Evolutionary conservation across 257 asterid species (phyloP).

Genomic region (Catharanthus roseus): DNA sequence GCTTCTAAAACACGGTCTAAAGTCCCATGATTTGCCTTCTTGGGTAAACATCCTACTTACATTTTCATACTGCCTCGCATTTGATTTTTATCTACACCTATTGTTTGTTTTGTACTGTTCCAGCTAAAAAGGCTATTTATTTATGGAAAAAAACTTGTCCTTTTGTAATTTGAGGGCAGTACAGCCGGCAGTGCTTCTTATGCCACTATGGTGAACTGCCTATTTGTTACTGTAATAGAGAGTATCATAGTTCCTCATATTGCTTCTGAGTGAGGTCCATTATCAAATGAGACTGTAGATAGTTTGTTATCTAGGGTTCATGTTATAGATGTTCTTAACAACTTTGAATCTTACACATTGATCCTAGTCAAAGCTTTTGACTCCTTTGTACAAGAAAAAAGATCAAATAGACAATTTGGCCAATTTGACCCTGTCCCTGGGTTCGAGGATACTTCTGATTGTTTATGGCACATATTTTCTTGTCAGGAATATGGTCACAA

Average conservation of each 20-base stretch:
- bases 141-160: neutral
- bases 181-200: neutral
- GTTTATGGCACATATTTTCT: slow-evolving; percentile 18
- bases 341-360: neutral
- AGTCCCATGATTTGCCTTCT: neutral
- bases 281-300: neutral
- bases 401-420: neutral
- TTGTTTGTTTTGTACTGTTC: too few relatives aligned
- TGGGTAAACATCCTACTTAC: neutral
- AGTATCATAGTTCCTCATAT: neutral
- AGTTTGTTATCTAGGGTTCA: neutral
- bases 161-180: neutral
- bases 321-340: neutral
- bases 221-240: neutral
- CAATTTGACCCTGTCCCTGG: too few relatives aligned
- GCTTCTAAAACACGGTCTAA: neutral
- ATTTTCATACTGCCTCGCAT: neutral
- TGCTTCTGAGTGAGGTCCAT: neutral
- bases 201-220: neutral
- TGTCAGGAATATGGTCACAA: slow-evolving; percentile 76
- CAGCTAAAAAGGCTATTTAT: too few relatives aligned
- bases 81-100: neutral
- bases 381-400: neutral
- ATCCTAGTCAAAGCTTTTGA: neutral
- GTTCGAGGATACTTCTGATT: slow-evolving; percentile 18